phyloP scores from a whole-genome alignment of 768 basidiomycete species.

The Calocera viscosa region DNA sequence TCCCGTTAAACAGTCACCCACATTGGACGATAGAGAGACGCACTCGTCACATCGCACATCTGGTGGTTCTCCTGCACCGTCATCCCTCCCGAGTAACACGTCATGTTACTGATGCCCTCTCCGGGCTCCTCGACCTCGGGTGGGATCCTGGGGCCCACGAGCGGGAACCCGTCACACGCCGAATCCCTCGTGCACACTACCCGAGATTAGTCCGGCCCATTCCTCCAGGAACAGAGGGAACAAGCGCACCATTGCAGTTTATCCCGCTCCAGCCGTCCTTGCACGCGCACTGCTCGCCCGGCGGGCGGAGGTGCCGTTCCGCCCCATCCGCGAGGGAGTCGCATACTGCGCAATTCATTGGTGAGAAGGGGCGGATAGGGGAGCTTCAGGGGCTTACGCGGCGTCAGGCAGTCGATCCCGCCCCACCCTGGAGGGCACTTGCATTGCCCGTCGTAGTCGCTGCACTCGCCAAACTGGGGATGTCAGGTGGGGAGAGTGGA shows the following conservation, averaged over 20 bases:
- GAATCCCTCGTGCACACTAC: conserved; percentile 75
- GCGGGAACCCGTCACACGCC: conserved; percentile 68
- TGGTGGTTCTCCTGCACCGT: conserved; percentile 94
- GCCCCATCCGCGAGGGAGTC: conserved; percentile 87
- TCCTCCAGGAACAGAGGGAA: background rate
- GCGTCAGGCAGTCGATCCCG: conserved; percentile 85
- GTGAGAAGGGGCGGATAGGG: conserved; percentile 11
- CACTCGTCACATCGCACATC: conserved; percentile 97
- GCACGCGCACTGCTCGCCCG: conserved; percentile 69
- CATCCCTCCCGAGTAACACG: conserved; percentile 85
- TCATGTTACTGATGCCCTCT: conserved; percentile 50
- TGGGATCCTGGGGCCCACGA: conserved; percentile 28
- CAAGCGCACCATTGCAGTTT: conserved; percentile 80
- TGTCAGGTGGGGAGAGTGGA: background rate
- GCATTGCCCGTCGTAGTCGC: conserved; percentile 88
- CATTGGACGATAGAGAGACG: conserved; percentile 28
- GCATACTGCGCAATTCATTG: conserved; percentile 46
- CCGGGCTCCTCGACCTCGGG: conserved; percentile 30
- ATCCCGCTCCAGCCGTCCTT: conserved; percentile 92
- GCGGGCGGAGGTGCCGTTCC: conserved; percentile 65
- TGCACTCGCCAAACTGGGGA: conserved; percentile 61
- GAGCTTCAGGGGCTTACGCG: conserved; percentile 47
- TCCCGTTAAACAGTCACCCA: too few species aligned
- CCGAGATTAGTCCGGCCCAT: background rate
- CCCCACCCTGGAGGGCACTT: conserved; percentile 97